Conservation (phyloP, 116 monocot genomes). For the Papilionanthe hybrid region DNA sequence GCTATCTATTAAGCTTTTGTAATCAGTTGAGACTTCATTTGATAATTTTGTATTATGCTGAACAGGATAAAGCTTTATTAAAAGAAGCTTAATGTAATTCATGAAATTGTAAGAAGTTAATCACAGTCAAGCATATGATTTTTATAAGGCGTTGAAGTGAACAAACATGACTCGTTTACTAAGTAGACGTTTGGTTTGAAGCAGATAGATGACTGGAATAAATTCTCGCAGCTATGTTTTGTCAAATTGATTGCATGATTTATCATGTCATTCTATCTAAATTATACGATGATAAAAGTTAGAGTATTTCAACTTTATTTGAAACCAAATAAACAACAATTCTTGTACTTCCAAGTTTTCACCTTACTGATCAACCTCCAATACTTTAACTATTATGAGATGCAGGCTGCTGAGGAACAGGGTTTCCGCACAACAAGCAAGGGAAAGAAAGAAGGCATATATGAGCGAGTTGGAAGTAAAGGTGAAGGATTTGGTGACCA, state of each 20-base stretch:
- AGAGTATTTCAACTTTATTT: not conserved
- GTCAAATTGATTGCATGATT: not conserved
- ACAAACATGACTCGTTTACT: not conserved
- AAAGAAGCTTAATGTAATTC: too few species aligned
- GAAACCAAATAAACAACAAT: not conserved
- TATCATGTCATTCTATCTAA: not conserved
- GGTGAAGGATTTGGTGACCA: conserved; percentile 79
- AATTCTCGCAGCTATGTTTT: not conserved
- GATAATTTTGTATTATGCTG: too few species aligned
- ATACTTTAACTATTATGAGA: not conserved
- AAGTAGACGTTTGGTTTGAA: not conserved
- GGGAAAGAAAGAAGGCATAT: conserved; percentile 95
- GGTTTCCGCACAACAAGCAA: conserved; percentile 91
- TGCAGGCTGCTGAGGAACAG: conserved; percentile 83
- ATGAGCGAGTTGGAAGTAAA: conserved; percentile 68
- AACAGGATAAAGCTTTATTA: too few species aligned
- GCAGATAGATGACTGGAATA: not conserved
- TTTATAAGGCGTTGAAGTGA: not conserved
- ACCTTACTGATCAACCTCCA: not conserved
- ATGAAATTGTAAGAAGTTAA: too few species aligned
- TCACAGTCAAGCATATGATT: too few species aligned
- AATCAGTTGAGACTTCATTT: too few species aligned
- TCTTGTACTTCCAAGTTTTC: not conserved
- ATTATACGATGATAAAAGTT: not conserved
- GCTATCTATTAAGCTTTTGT: too few species aligned